Evolutionary conservation across 1,284 basidiomycete genomes (phyloP).

Genomic region (Ganoderma lingzhi): DNA sequence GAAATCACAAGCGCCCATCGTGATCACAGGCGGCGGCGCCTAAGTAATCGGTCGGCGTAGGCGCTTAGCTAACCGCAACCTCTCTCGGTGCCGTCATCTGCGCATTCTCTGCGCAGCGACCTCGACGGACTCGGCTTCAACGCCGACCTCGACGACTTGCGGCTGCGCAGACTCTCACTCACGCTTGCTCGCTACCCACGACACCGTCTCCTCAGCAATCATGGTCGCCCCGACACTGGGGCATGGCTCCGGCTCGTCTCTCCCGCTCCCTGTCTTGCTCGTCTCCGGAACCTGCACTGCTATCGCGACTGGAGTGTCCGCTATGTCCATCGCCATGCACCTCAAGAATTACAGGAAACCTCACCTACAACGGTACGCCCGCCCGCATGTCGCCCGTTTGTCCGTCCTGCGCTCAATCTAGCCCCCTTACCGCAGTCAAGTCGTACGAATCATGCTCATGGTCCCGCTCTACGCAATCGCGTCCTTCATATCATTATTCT

Average conservation of each 20-base stretch:
- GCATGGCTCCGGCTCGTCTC: conserved; percentile 53
- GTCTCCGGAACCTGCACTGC: conserved; percentile 70
- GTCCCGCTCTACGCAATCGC: conserved; percentile 94
- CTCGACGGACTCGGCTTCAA: conserved; percentile 4
- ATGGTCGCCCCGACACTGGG: conserved; percentile 17
- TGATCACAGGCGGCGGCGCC: neutral
- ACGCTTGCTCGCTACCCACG: neutral
- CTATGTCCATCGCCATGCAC: conserved; percentile 87
- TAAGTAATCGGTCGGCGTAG: neutral
- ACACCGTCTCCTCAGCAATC: neutral
- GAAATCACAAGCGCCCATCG: neutral
- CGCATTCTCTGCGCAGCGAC: conserved; percentile 1
- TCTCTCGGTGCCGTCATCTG: conserved; percentile 6
- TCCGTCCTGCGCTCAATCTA: neutral
- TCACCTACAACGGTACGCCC: conserved; percentile 73
- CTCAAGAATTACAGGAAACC: conserved; percentile 92
- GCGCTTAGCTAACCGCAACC: neutral
- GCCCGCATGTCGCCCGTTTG: neutral
- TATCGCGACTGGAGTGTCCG: conserved; percentile 81
- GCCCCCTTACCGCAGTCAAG: conserved; percentile 65
- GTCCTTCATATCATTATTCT: conserved; percentile 94
- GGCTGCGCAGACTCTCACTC: neutral
- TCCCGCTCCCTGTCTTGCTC: conserved; percentile 61
- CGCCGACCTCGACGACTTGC: conserved; percentile 7
- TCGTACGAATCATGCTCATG: conserved; percentile 97